Evolutionary conservation across 495 filamentous ascomycete species (phyloP), one percentile per base, ranked within the genome.

Genomic region (Cercophora newfieldiana): DNA sequence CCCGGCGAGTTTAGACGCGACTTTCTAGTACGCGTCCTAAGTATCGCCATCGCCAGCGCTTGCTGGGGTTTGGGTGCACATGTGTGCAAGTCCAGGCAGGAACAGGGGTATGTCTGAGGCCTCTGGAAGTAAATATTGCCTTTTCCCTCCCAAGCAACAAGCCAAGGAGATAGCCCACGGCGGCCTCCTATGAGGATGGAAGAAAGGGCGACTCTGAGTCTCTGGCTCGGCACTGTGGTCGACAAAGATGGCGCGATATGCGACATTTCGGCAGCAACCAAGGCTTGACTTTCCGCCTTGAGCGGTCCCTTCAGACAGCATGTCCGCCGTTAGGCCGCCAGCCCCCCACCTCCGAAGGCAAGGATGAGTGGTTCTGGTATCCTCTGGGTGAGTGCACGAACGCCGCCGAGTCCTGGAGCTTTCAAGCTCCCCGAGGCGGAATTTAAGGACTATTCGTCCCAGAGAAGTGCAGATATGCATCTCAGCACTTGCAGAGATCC

Each of bases 41-140:
- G n/a, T 25, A 60, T 60, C 26, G 24, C 26, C 54, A 57, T 21
- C 58, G 7, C 2, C 31, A 48, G 37, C 33, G 21, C 33, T 25
- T 22, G 22, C 58, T 33, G 6, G 26, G 4, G 26, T 28, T 19
- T 10, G 30, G 1, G 22, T 26, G 54, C 54, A n/a, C 54, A 57
- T 24, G 26, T 57, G 54, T 57, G 54, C 54, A 30, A 3, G 26
- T 29, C 54, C 21, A 29, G 16, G 26, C 54, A 57, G 54, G 19
- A 26, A n/a, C 54, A 57, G 18, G 54, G 54, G 54, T 29, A 1
- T 57, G 54, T 57, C 54, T 57, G 54, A 57, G 54, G 22, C 54
- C 54, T 57, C 54, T 22, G 7, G 54, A 57, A 29, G 26, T 28
- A n/a, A 30, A 26, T 28, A 30, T 28, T 19, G 24, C n/a, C 21